phyloP scores from a whole-genome alignment of 1,284 basidiomycete species.

The Ganoderma sp. region DNA sequence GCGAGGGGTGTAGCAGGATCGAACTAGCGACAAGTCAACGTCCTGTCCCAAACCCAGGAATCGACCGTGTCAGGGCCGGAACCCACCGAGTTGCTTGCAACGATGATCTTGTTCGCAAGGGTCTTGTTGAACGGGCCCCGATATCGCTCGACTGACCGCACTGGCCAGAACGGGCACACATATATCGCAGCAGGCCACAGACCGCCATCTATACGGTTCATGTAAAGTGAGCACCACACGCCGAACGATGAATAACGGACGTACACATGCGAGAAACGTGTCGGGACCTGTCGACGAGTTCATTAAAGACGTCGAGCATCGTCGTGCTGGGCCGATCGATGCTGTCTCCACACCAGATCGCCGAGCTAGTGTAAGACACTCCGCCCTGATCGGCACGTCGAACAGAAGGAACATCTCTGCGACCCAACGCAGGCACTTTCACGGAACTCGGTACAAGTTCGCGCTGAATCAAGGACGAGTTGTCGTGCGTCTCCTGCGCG shows the following conservation, averaged over 20 bases:
- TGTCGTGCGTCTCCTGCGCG: background rate
- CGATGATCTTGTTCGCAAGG: constrained; percentile 32
- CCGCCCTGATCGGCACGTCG: background rate
- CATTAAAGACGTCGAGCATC: constrained; percentile 28
- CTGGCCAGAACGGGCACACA: constrained; percentile 30
- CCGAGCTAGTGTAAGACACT: constrained; percentile 12
- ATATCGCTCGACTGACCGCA: constrained; percentile 35
- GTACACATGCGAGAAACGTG: constrained; percentile 29
- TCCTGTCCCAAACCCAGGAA: background rate
- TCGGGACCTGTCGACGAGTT: constrained; percentile 19
- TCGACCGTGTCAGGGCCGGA: too few species aligned
- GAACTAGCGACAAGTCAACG: constrained; percentile 18
- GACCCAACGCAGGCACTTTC: background rate
- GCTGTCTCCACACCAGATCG: constrained; percentile 31
- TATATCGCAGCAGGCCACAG: constrained; percentile 17
- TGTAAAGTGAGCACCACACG: background rate
- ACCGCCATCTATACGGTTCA: constrained; percentile 14
- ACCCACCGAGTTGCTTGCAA: constrained; percentile 31
- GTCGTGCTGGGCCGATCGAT: constrained; percentile 27
- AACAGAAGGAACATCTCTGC: background rate
- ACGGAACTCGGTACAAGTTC: background rate
- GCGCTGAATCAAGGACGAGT: background rate
- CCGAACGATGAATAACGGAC: background rate
- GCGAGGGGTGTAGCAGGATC: constrained; percentile 34
- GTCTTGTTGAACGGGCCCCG: constrained; percentile 34